Base-by-base conservation (phyloP, 768 basidiomycete species). In the Serendipita vermifera region DNA sequence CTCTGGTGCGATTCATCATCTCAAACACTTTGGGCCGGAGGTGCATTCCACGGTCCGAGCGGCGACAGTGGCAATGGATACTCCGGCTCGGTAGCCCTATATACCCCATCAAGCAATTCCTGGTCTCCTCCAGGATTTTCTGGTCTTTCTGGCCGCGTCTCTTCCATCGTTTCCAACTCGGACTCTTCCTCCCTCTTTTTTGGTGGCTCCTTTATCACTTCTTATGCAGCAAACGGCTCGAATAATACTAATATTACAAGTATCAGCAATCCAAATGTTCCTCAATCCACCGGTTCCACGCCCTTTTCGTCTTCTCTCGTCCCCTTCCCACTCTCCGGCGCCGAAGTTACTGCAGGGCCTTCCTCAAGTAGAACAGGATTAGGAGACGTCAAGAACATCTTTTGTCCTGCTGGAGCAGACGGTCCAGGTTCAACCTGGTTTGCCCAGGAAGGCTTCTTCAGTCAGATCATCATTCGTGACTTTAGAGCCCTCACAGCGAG, bases 301-400 rank as follows among this genome's bases (percentile, higher is more conserved):
- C 85, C 87, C 0, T 90, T 87, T 66, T 86, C 92, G 3, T 87
- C 87, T 2, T 93, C 90, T 7, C 81, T 96, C 48, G 89, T 92
- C 33, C 86, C 87, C 15, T 71, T 91, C 32, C 80, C 86, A 31
- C 69, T 91, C 15, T 67, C 74, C 59, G 74, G 74, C 17, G 80
- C 82, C n/a, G 65, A 73, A 41, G 65, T 77, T 15, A 69, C 79
- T 62, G 81, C 77, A 15, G 78, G 77, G 2, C 83, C 86, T 15
- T 81, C 83, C 0, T 77, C 87, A 3, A 66, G 74, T 3, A 71
- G 82, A 54, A 36, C 77, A 0, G 73, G 78, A 11, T 88, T 85
- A 65, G 74, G 70, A 62, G 72, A 84, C 57, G 78, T 90, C 55
- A 65, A 73, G 51, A 78, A 75, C 63, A 79, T 91, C 59, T 78